phyloP scores from a whole-genome alignment of 768 basidiomycete genomes.

The Clitopilus hobsonii region DNA sequence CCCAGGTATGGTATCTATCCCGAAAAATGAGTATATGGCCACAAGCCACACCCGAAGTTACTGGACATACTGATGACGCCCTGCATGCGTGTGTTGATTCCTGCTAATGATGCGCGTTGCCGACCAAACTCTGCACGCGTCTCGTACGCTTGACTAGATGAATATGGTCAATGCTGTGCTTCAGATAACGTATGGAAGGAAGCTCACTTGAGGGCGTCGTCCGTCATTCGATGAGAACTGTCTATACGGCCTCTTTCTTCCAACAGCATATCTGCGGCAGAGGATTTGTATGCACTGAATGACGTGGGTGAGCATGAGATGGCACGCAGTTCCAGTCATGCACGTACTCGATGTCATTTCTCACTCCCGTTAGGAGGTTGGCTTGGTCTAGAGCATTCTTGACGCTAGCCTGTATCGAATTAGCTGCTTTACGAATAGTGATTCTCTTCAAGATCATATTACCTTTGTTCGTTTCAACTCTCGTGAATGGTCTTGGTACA shows the following conservation, averaged over 20 bases:
- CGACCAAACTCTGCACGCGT: constrained; percentile 89
- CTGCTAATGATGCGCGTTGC: constrained; percentile 69
- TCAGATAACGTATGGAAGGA: not conserved
- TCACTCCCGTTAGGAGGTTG: constrained; percentile 83
- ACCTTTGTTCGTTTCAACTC: constrained; percentile 89
- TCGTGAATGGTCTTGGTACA: constrained; percentile 80
- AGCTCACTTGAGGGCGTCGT: constrained; percentile 80
- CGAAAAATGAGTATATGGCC: constrained; percentile 1
- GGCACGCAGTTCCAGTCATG: not conserved
- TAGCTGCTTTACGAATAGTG: not conserved
- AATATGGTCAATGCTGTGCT: not conserved
- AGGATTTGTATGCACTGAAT: constrained; percentile 83
- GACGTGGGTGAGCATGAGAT: not conserved
- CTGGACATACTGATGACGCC: constrained; percentile 69
- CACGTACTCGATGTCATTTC: constrained; percentile 92
- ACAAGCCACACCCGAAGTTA: not conserved
- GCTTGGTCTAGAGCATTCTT: constrained; percentile 81
- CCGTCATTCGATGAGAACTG: constrained; percentile 91
- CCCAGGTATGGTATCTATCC: constrained; percentile 83
- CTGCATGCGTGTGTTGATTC: constrained; percentile 82
- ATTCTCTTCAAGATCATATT: constrained; percentile 3
- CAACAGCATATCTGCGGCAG: constrained; percentile 80
- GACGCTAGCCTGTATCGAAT: constrained; percentile 59
- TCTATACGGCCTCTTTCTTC: constrained; percentile 89
- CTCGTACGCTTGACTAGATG: constrained; percentile 88